These are phyloP conservation scores for Zizania palustris DNA, from an alignment of 202 grass and related monocot species.

Conservation along the genomic window DNA sequence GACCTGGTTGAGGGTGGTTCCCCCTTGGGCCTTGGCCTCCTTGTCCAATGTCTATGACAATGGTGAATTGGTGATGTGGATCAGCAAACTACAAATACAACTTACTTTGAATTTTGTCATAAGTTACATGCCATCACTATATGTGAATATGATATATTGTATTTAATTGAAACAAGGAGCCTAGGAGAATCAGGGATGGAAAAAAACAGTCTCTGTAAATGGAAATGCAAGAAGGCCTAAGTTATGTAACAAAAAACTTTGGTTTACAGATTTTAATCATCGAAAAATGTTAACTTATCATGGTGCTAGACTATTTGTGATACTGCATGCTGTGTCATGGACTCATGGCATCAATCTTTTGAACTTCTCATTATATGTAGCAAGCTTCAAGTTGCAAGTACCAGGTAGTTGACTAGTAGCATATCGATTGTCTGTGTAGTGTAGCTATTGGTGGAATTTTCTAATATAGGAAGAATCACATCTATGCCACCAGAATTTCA, in stretches of 20 bases:
- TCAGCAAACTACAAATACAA: conserved; percentile 4
- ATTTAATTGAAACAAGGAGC: conserved; percentile 1
- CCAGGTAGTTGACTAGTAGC: background rate
- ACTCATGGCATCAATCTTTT: background rate
- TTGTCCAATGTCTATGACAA: too few species aligned
- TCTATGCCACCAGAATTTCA: background rate
- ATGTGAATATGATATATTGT: conserved; percentile 14
- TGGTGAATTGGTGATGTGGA: too few species aligned
- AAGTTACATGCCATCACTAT: background rate
- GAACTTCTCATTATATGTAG: background rate
- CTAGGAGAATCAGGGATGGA: conserved; percentile 1
- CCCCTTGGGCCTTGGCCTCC: too few species aligned
- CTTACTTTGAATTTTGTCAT: background rate
- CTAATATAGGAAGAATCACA: background rate
- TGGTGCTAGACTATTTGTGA: background rate
- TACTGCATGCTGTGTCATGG: background rate
- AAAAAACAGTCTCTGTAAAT: background rate
- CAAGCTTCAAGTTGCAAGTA: conserved; percentile 9
- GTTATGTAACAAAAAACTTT: background rate
- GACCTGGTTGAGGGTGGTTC: too few species aligned
- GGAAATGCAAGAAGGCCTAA: background rate
- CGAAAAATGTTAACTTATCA: background rate
- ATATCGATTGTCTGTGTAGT: background rate
- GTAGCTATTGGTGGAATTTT: background rate
- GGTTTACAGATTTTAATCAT: background rate